These are phyloP conservation scores for Kwoniella botswanensis DNA, from an alignment of 768 basidiomycete species.

Conservation along the genomic window DNA sequence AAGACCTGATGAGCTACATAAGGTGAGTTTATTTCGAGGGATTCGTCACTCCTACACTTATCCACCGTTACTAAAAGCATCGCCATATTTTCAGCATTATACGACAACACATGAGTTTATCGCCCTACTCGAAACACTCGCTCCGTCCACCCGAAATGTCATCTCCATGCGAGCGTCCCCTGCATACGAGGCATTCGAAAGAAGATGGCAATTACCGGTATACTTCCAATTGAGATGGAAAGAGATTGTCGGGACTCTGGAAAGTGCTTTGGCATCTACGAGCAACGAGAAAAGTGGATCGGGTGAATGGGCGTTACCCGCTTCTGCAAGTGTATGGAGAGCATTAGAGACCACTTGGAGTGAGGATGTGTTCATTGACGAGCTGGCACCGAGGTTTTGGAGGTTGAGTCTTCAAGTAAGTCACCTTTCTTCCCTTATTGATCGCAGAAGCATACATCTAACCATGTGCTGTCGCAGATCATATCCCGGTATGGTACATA, in stretches of 20 bases:
- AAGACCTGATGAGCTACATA: slow-evolving; percentile 84
- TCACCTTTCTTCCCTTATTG: neutral
- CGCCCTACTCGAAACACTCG: slow-evolving; percentile 76
- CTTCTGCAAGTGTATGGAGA: slow-evolving; percentile 71
- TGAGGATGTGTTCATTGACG: slow-evolving; percentile 79
- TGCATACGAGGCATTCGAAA: slow-evolving; percentile 73
- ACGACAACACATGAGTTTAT: slow-evolving; percentile 82
- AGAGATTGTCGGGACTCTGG: slow-evolving; percentile 79
- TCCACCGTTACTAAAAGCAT: neutral
- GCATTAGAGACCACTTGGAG: slow-evolving; percentile 85
- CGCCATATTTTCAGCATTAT: slow-evolving; percentile 68
- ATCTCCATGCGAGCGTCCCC: slow-evolving; percentile 74
- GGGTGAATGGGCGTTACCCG: slow-evolving; percentile 59
- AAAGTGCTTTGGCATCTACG: slow-evolving; percentile 65
- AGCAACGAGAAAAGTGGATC: slow-evolving; percentile 8
- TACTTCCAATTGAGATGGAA: slow-evolving; percentile 98
- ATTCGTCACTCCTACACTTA: too few relatives aligned
- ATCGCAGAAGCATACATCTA: neutral
- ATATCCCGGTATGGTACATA: slow-evolving; percentile 78
- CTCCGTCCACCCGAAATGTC: slow-evolving; percentile 74
- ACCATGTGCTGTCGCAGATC: slow-evolving; percentile 63
- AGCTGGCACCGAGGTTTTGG: slow-evolving; percentile 87
- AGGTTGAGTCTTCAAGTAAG: slow-evolving; percentile 82
- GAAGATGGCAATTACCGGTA: slow-evolving; percentile 92
- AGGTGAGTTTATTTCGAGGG: slow-evolving; percentile 62